Conservation (phyloP, 441 rosid genomes). For the Breynia disticha region DNA sequence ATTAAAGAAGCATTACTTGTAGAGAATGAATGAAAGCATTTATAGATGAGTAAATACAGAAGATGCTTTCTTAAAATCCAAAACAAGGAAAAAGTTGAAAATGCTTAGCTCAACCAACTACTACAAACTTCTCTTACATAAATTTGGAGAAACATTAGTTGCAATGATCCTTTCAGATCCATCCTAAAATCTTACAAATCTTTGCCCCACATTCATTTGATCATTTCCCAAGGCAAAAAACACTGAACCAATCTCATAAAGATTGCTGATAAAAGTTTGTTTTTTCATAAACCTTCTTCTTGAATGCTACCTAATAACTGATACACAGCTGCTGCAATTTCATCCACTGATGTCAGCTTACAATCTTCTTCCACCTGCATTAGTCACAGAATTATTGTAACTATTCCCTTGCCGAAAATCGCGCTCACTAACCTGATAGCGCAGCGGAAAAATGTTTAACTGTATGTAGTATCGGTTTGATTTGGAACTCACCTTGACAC, state of each 20-base stretch:
- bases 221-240: not conserved
- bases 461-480: no score
- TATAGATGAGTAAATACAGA: slow-evolving; percentile 12
- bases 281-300: slow-evolving; percentile 21
- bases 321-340: slow-evolving; percentile 60
- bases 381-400: not conserved
- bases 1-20: slow-evolving; percentile 8
- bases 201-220: slow-evolving; percentile 7
- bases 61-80: slow-evolving; percentile 1
- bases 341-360: slow-evolving; percentile 63
- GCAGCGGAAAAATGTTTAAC: no score
- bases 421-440: no score
- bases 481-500: slow-evolving; percentile 53
- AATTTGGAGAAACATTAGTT: slow-evolving; percentile 14
- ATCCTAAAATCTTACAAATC: slow-evolving; percentile 9
- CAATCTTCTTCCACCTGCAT: slow-evolving; percentile 88
- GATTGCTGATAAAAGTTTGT: not conserved
- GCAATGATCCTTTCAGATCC: slow-evolving; percentile 19
- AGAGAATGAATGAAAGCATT: slow-evolving; percentile 21
- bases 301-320: slow-evolving; percentile 61
- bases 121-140: slow-evolving; percentile 11
- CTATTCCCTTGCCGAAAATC: no score
- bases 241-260: slow-evolving; percentile 3
- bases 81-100: not conserved
- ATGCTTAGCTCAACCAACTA: slow-evolving; percentile 9